These are phyloP conservation scores for baker's yeast (Saccharomyces cerevisiae) DNA, from an alignment of 805 yeast genomes.

Conservation along the genomic window DNA sequence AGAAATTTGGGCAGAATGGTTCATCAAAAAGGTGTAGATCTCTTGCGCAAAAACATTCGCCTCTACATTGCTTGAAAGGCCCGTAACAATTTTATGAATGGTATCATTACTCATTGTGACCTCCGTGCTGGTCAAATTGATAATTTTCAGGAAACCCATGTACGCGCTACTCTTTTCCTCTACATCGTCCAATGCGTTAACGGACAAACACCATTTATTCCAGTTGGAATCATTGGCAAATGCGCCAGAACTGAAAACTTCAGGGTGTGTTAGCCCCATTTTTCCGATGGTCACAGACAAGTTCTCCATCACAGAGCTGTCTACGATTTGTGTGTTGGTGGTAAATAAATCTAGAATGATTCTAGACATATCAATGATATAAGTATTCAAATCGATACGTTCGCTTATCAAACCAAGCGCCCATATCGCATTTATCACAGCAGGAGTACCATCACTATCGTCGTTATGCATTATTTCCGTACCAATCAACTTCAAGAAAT, in stretches of 20 bases:
- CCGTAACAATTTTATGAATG: conserved; percentile 20
- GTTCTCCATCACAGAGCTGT: conserved; percentile 63
- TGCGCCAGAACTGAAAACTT: conserved; percentile 42
- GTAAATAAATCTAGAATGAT: conserved; percentile 25
- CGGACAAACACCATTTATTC: conserved; percentile 64
- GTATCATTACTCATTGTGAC: conserved; percentile 17
- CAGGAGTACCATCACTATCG: conserved; percentile 28
- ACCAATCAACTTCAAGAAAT: conserved; percentile 56
- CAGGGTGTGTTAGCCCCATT: conserved; percentile 59
- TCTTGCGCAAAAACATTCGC: conserved; percentile 24
- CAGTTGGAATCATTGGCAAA: conserved; percentile 33
- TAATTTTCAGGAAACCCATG: conserved; percentile 68
- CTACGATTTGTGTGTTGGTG: conserved; percentile 19
- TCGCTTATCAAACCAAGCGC: conserved; percentile 80
- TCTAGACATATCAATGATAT: conserved; percentile 24
- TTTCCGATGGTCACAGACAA: conserved; percentile 87
- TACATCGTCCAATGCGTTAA: conserved; percentile 62
- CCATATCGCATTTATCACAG: conserved; percentile 74
- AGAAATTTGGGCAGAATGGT: conserved; percentile 16
- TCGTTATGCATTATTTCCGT: conserved; percentile 49
- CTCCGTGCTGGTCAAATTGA: conserved; percentile 30
- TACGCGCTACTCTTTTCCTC: conserved; percentile 85
- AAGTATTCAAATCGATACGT: conserved; percentile 33
- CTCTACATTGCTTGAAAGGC: conserved; percentile 25
- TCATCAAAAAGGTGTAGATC: conserved; percentile 21